These are phyloP conservation scores for Starmerella etchellsii DNA, from an alignment of 805 yeast genomes.

Conservation along the genomic window DNA sequence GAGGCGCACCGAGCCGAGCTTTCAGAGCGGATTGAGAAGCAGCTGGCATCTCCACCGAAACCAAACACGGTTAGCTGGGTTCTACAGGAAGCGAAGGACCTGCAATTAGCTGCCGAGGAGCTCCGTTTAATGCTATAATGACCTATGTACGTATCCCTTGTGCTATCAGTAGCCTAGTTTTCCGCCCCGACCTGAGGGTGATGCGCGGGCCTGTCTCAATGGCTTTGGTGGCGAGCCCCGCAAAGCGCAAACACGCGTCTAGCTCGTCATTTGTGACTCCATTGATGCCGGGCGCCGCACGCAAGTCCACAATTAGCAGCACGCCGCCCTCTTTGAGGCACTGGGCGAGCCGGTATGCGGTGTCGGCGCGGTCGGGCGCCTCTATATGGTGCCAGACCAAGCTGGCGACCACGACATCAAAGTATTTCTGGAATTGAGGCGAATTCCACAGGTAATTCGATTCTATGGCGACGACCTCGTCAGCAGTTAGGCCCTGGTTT, in stretches of 20 bases:
- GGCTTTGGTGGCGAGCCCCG: background rate
- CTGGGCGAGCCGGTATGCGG: background rate
- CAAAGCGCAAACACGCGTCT: background rate
- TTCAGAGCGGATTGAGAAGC: constrained; percentile 30
- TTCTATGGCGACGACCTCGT: constrained; percentile 6
- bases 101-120: constrained; percentile 1
- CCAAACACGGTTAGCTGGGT: constrained; percentile 60
- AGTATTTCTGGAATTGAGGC: background rate
- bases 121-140: background rate
- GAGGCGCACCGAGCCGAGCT: background rate
- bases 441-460: background rate
- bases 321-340: constrained; percentile 5
- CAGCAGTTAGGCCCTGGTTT: constrained; percentile 7
- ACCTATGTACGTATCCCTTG: background rate
- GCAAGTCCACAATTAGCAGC: constrained; percentile 9
- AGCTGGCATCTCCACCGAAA: constrained; percentile 38
- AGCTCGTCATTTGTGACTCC: constrained; percentile 6
- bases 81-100: constrained; percentile 6
- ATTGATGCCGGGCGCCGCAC: background rate
- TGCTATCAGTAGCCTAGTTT: constrained; percentile 5
- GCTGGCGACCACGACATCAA: constrained; percentile 12
- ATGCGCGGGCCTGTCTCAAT: constrained; percentile 10
- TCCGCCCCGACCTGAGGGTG: background rate
- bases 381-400: constrained; percentile 15
- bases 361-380: background rate